Base-by-base conservation (phyloP, 2,329 filamentous ascomycete genomes). In the Botrytis squamosa region DNA sequence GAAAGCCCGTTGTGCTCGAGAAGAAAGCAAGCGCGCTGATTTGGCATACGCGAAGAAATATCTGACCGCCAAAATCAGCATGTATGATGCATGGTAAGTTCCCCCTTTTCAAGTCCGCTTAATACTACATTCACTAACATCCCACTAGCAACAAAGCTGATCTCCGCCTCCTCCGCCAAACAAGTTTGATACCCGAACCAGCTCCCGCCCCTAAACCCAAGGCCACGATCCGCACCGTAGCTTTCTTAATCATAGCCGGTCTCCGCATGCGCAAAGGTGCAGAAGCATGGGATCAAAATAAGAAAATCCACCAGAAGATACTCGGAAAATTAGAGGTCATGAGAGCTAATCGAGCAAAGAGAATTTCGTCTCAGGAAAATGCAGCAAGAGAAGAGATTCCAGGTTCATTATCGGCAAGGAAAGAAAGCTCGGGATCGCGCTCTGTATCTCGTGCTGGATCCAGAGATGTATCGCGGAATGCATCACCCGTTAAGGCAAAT, bases 41-140 rank as follows among this genome's bases (percentile, higher is more conserved):
- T 88, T 95, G 46, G 93, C 92, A 14, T 97, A 92, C 84, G 93
- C 93, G 76, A 99, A 99, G 87, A 90, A 88, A 77, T 95, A 93
- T 82, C 89, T 98, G 83, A 83, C 91, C 79, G 86, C 93, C 82
- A 90, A 94, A 82, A 89, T 97, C 71, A 90, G 94, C 78, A 89
- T 97, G 79, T 94, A 94, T 79, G 92, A 94, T 80, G 91, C 93
- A 84, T 98, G 95, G 95, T 98, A 91, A 78, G 93, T 91, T 77
- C 74, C 73, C 57, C 29, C 29, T 71, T 49, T 55, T 63, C 33
- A 6, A 59, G 69, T 68, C 63, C 25, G 74, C 71, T 49, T 70
- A 44, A 64, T 42, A 40, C 16, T 20, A 63, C 33, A 66, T 42
- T 72, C 73, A 77, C 79, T 75, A 72, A 75, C 42, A 42, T 75